A percentile compares a stretch with the other conserved stretches of the same genome.
Evolutionary conservation across 768 basidiomycete genomes (phyloP).

Genomic region (Leccinum boreale): DNA sequence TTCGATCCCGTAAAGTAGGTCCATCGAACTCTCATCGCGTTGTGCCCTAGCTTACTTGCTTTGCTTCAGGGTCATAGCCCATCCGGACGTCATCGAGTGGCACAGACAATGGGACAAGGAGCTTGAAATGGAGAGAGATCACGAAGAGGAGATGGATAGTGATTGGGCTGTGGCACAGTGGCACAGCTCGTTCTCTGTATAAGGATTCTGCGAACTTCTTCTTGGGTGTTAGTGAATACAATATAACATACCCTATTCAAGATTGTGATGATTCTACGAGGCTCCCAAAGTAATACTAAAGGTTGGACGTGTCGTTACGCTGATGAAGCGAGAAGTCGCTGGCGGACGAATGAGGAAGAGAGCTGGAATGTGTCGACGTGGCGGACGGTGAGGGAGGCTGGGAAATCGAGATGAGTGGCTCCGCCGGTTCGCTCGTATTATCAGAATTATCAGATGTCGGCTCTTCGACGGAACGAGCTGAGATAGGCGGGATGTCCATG

Average conservation of each 20-base stretch:
- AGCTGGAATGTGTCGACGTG: conserved; percentile 12
- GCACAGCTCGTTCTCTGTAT: conserved; percentile 26
- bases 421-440: background rate
- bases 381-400: conserved; percentile 18
- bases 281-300: conserved; percentile 5
- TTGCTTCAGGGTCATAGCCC: conserved; percentile 33
- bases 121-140: conserved; percentile 10
- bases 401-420: conserved; percentile 13
- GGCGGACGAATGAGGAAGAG: conserved; percentile 9
- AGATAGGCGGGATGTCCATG: conserved; percentile 30
- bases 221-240: conserved; percentile 1
- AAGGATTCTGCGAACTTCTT: background rate
- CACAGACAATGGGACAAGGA: conserved; percentile 25
- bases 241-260: background rate
- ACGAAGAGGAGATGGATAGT: conserved; percentile 35
- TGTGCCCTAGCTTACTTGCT: background rate
- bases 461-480: conserved; percentile 27
- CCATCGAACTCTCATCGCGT: background rate
- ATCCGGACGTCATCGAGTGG: conserved; percentile 34
- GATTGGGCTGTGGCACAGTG: conserved; percentile 31
- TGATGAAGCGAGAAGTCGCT: conserved; percentile 9
- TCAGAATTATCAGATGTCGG: conserved; percentile 7
- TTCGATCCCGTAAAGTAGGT: conserved; percentile 34
- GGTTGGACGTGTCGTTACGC: conserved; percentile 11
- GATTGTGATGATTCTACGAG: conserved; percentile 4